Conservation (phyloP, 805 yeast species). For the Zygoascus ofunaensis region DNA sequence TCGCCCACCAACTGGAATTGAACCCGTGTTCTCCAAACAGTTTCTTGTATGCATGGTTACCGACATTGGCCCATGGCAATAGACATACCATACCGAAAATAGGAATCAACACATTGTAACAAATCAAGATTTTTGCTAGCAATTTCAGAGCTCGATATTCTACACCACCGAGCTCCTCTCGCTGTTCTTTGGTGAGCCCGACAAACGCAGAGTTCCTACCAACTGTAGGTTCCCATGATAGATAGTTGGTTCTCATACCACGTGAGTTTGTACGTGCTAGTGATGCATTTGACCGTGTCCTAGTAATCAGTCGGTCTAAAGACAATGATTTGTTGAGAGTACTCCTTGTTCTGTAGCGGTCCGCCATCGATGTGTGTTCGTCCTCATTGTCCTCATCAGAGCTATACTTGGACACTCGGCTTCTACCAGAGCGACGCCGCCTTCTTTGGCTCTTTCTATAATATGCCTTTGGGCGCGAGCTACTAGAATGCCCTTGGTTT, state of each 20-base stretch:
- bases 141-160: constrained; percentile 86
- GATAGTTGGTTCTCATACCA: constrained; percentile 38
- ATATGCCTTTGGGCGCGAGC: neutral
- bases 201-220: constrained; percentile 92
- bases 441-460: neutral
- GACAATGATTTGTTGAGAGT: neutral
- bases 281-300: neutral
- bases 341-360: neutral
- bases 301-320: neutral
- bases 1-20: constrained; percentile 86
- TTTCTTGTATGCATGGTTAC: constrained; percentile 17
- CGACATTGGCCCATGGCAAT: constrained; percentile 39
- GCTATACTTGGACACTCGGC: neutral
- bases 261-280: neutral
- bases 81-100: constrained; percentile 43
- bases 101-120: constrained; percentile 73
- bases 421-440: neutral
- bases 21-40: constrained; percentile 47
- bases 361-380: neutral
- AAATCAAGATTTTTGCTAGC: constrained; percentile 51
- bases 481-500: neutral
- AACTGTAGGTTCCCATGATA: constrained; percentile 85
- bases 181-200: constrained; percentile 69
- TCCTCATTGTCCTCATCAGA: neutral
- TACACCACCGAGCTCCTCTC: constrained; percentile 93